Evolutionary conservation across 305 asterid species (phyloP).

Genomic region (Ilex paraguariensis): DNA sequence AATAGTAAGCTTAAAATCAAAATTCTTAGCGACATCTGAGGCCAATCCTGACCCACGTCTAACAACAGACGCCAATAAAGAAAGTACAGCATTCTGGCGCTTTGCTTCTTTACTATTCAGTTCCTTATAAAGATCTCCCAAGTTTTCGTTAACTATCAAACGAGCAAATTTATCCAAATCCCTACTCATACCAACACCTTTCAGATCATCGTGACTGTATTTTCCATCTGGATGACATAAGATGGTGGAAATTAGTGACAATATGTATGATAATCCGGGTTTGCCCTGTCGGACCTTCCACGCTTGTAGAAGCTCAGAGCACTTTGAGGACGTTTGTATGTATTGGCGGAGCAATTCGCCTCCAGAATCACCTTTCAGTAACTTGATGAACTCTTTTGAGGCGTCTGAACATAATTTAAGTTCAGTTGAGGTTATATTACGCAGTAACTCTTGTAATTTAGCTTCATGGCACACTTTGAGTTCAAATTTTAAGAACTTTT

Average conservation of each 20-base stretch:
- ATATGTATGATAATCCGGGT: slow-evolving; percentile 42
- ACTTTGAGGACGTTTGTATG: slow-evolving; percentile 44
- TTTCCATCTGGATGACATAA: slow-evolving; percentile 34
- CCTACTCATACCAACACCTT: slow-evolving; percentile 21
- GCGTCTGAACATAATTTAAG: slow-evolving; percentile 54
- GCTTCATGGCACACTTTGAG: slow-evolving; percentile 42
- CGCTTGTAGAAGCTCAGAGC: slow-evolving; percentile 63
- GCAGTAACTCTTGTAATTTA: slow-evolving; percentile 75
- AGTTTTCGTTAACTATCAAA: slow-evolving; percentile 47
- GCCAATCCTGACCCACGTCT: slow-evolving; percentile 14
- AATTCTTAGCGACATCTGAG: no score
- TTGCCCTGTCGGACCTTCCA: slow-evolving; percentile 68
- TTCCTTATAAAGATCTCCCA: slow-evolving; percentile 42
- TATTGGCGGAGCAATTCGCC: slow-evolving; percentile 40
- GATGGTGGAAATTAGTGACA: slow-evolving; percentile 52
- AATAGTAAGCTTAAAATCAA: no score
- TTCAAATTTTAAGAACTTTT: slow-evolving; percentile 16
- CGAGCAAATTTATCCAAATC: slow-evolving; percentile 67
- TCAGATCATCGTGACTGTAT: slow-evolving; percentile 9
- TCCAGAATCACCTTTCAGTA: slow-evolving; percentile 62
- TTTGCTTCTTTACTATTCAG: neutral
- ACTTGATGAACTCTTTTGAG: slow-evolving; percentile 60
- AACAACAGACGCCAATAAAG: neutral
- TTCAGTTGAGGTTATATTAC: slow-evolving; percentile 60
- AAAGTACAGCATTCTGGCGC: neutral